These are phyloP conservation scores for Alternaria ethzedia DNA, from an alignment of 2,329 filamentous ascomycete species.

Conservation along the genomic window DNA sequence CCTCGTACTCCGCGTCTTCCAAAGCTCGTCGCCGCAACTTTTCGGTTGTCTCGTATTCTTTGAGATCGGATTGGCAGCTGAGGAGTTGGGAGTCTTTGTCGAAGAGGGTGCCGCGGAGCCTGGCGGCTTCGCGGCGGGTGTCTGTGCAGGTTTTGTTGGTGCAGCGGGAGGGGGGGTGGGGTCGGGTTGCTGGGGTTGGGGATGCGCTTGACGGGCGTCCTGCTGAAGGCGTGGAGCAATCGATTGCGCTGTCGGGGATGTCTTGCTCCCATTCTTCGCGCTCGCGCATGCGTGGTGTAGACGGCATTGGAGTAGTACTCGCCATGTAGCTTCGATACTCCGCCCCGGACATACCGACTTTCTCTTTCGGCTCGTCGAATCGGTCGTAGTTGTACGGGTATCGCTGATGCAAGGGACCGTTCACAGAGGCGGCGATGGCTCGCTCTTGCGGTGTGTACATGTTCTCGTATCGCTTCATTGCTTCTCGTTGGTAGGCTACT, in stretches of 20 bases:
- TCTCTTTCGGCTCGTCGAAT: neutral
- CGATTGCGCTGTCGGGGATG: neutral
- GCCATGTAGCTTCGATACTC: constrained; percentile 1
- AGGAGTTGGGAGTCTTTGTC: constrained; percentile 1
- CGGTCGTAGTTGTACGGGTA: constrained; percentile 6
- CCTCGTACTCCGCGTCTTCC: neutral
- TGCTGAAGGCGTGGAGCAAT: neutral
- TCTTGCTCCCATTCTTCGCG: neutral
- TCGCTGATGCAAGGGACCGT: constrained; percentile 2
- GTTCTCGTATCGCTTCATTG: neutral
- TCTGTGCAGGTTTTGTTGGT: neutral
- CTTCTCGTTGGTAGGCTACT: constrained; percentile 4
- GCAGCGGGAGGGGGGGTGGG: neutral
- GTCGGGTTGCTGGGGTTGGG: neutral
- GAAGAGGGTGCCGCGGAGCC: neutral
- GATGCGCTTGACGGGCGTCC: neutral
- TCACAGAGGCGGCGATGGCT: neutral
- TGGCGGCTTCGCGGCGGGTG: neutral
- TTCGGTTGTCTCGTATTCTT: neutral
- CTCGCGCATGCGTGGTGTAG: neutral
- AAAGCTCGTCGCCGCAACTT: neutral
- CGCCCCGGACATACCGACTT: neutral
- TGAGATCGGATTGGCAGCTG: neutral
- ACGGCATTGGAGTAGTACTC: neutral
- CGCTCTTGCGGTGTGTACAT: constrained; percentile 4